These are phyloP conservation scores for Trichoderma oligosporum DNA, from an alignment of 2,329 filamentous ascomycete species.

Conservation along the genomic window DNA sequence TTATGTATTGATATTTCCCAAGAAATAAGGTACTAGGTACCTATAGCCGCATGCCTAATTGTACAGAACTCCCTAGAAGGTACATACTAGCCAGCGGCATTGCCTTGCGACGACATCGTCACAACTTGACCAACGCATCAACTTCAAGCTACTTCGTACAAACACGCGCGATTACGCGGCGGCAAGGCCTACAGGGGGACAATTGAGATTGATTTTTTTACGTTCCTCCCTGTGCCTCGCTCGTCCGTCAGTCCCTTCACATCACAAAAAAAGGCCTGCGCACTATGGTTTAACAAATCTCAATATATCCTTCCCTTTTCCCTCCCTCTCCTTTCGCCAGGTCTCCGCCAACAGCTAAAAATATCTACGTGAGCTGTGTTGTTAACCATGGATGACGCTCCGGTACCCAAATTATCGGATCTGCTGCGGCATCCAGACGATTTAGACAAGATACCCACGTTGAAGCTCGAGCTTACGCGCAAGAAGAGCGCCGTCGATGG, in stretches of 20 bases:
- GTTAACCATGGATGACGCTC: slow-evolving; percentile 51
- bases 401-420: slow-evolving; percentile 79
- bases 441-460: slow-evolving; percentile 85
- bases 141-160: not conserved
- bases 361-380: not conserved
- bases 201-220: not conserved
- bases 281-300: slow-evolving; percentile 17
- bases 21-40: not conserved
- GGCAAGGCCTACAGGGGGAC: slow-evolving; percentile 12
- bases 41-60: no score
- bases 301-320: not conserved
- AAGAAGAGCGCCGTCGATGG: slow-evolving; percentile 91
- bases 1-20: no score
- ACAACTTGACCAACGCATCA: slow-evolving; percentile 2
- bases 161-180: not conserved
- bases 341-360: not conserved
- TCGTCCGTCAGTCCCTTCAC: not conserved
- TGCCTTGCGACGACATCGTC: slow-evolving; percentile 11
- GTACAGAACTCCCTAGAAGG: no score
- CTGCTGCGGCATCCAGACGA: slow-evolving; percentile 93
- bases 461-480: slow-evolving; percentile 89
- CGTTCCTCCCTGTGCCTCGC: slow-evolving; percentile 4
- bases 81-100: not conserved
- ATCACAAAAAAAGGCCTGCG: not conserved
- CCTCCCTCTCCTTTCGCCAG: not conserved